Evolutionary conservation across 2,329 filamentous ascomycete species (phyloP).

Genomic region (Cladorrhinum sp.): DNA sequence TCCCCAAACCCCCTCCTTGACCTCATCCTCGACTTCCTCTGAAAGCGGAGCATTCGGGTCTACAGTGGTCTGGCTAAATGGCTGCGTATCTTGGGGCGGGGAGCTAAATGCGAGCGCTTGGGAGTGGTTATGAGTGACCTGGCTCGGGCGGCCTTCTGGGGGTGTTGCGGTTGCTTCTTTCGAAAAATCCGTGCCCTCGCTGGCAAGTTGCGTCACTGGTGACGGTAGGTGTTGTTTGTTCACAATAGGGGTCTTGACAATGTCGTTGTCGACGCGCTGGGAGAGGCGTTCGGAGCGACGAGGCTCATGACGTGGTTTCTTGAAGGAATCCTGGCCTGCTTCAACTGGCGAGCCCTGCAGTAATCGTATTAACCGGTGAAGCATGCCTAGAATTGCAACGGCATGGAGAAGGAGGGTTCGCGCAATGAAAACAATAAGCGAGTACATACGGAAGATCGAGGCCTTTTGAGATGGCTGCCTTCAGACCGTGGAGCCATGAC

Average conservation of each 20-base stretch:
- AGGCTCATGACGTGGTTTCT: slow-evolving; percentile 87
- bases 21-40: slow-evolving; percentile 83
- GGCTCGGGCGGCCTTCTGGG: slow-evolving; percentile 56
- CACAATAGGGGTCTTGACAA: slow-evolving; percentile 54
- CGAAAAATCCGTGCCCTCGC: slow-evolving; percentile 57
- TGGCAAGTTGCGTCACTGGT: slow-evolving; percentile 64
- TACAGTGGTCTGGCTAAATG: slow-evolving; percentile 72
- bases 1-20: slow-evolving; percentile 86
- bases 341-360: slow-evolving; percentile 64
- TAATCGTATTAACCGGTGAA: slow-evolving; percentile 29
- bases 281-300: slow-evolving; percentile 70
- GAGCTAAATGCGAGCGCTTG: slow-evolving; percentile 44
- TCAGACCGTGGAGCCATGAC: slow-evolving; percentile 47
- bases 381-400: slow-evolving; percentile 24
- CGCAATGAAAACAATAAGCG: slow-evolving; percentile 6
- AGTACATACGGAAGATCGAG: slow-evolving; percentile 50
- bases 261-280: slow-evolving; percentile 44
- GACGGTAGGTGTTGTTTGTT: slow-evolving; percentile 73
- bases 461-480: slow-evolving; percentile 83
- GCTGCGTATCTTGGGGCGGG: slow-evolving; percentile 70
- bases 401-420: slow-evolving; percentile 23
- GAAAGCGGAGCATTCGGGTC: slow-evolving; percentile 69
- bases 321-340: slow-evolving; percentile 58
- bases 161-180: slow-evolving; percentile 74
- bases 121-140: slow-evolving; percentile 46